Base-by-base conservation (phyloP, 2,329 filamentous ascomycete species). In the Xylaria sp. region DNA sequence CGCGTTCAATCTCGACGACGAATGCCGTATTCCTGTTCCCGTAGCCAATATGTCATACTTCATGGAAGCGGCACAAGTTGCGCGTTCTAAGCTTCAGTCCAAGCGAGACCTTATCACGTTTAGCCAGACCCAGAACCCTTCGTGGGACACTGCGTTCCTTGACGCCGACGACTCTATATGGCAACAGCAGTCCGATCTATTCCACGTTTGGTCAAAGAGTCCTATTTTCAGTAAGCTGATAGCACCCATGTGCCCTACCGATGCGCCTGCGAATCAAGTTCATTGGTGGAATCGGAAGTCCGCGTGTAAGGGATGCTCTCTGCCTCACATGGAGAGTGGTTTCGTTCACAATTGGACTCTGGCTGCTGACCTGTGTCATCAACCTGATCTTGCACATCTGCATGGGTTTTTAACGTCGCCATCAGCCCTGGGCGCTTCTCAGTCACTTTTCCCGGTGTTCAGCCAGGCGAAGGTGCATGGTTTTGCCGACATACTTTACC, bases 381-480 rank as follows among this genome's bases (percentile, higher is more conserved):
- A 87, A 78, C 74, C 86, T 60, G 74, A 84, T 74, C 66, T 88
- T 25, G 79, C 83, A 2, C 81, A 86, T 50, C 78, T 87, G 4
- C 84, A 88, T 69, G 86, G 87, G 2, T 84, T 88, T 71, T 76
- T 88, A 37, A 77, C 82, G 60, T 84, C 84, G 2, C 83, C 85
- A 8, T 80, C 81, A 3, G 80, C 80, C 34, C 79, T 84, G 63
- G 76, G 80, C 15, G 80, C 81, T 28, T 83, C 84, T 13, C 82
- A 81, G 44, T 81, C 81, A 20, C 79, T 88, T 9, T 79, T 87
- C 23, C 87, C 87, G 2, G 81, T 89, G 32, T 89, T 89, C 75
- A 84, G 86, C 70, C 86, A 88, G 72, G 86, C 83, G 69, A 87
- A 86, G 58, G 80, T 85, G 28, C 83, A 83, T 55, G 84, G 85